Evolutionary conservation across 139 green algal species (phyloP).

Genomic region (Chlorella sorokiniana): DNA sequence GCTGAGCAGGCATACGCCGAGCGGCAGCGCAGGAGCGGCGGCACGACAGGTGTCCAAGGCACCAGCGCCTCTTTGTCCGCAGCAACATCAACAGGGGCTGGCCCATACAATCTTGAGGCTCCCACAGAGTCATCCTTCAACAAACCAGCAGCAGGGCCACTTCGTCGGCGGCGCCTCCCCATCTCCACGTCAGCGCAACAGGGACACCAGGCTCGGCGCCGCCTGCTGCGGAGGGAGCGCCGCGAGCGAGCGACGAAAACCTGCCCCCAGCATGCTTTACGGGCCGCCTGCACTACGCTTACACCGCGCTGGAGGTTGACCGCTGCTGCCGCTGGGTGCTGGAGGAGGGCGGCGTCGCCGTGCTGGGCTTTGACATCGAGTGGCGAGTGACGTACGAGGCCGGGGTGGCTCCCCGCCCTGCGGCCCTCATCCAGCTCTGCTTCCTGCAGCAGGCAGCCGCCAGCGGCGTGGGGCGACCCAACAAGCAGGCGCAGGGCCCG

Average conservation of each 20-base stretch:
- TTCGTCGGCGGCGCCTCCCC: not conserved
- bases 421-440: slow-evolving; percentile 50
- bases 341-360: not conserved
- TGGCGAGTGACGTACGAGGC: slow-evolving; percentile 45
- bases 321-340: slow-evolving; percentile 13
- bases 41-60: not conserved
- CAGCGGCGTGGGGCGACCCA: not conserved
- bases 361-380: slow-evolving; percentile 62
- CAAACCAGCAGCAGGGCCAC: not conserved
- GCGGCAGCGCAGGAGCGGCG: not conserved
- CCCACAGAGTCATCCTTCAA: too few species aligned
- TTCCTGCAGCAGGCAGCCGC: not conserved
- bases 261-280: not conserved
- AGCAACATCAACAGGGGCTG: too few species aligned
- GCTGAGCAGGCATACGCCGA: not conserved
- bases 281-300: not conserved
- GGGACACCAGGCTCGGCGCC: not conserved
- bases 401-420: slow-evolving; percentile 11
- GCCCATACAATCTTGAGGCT: too few species aligned
- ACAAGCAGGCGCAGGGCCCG: not conserved
- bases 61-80: not conserved
- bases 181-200: not conserved
- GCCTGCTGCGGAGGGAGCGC: too few species aligned
- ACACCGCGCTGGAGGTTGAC: slow-evolving; percentile 13
- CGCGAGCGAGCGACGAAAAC: not conserved